Evolutionary conservation across 768 basidiomycete genomes (phyloP).

Genomic region (Guyanaporus albipodus): DNA sequence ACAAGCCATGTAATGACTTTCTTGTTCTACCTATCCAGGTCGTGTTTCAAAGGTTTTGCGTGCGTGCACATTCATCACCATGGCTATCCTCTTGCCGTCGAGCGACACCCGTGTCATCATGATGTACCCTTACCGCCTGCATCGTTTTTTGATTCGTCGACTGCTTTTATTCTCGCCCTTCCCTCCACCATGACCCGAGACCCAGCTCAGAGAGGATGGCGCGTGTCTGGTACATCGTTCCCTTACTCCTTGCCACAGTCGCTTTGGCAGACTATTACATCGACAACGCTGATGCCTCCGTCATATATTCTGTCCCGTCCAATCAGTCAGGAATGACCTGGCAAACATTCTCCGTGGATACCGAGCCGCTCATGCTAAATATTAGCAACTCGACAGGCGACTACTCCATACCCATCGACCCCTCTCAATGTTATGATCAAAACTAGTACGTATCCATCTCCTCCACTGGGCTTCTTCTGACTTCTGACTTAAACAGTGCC

Average conservation of each 20-base stretch:
- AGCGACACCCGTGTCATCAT: no score
- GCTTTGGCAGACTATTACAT: constrained; percentile 21
- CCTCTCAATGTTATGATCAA: constrained; percentile 20
- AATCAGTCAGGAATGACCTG: constrained; percentile 11
- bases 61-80: no score
- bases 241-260: constrained; percentile 12
- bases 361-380: background rate
- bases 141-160: background rate
- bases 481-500: constrained; percentile 6
- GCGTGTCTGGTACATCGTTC: background rate
- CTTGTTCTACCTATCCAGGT: constrained; percentile 1
- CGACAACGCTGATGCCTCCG: constrained; percentile 23
- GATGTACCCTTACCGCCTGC: background rate
- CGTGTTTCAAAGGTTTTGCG: background rate
- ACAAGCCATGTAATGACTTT: no score
- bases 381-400: constrained; percentile 20
- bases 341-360: constrained; percentile 4
- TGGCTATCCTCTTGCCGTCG: no score
- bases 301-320: constrained; percentile 17
- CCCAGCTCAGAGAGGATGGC: constrained; percentile 2
- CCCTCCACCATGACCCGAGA: no score
- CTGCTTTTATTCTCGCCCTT: background rate
- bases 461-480: background rate
- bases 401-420: constrained; percentile 13
- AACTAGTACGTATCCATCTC: constrained; percentile 21